Conservation (phyloP, 768 basidiomycete species). For the Hebeloma cylindrosporum region DNA sequence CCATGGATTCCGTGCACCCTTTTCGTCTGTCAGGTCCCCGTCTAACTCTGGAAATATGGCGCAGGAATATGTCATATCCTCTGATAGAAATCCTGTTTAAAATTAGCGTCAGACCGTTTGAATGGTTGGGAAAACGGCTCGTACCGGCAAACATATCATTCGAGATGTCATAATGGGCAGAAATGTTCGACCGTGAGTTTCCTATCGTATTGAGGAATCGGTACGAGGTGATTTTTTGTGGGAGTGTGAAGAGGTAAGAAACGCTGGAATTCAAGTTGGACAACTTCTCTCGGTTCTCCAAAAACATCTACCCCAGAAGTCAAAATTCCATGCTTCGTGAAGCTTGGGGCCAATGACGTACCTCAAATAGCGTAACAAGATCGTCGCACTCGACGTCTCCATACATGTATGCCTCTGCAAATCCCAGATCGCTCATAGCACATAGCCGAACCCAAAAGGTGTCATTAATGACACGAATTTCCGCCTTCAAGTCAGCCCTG, state of each 20-base stretch:
- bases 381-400: slow-evolving; percentile 71
- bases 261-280: slow-evolving; percentile 49
- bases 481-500: slow-evolving; percentile 34
- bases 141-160: slow-evolving; percentile 71
- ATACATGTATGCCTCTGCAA: slow-evolving; percentile 78
- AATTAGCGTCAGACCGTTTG: slow-evolving; percentile 3
- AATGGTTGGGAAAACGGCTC: slow-evolving; percentile 14
- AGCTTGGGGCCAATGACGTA: slow-evolving; percentile 26
- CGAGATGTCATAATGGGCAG: slow-evolving; percentile 77
- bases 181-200: slow-evolving; percentile 67
- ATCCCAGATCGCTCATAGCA: slow-evolving; percentile 66
- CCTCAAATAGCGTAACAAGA: slow-evolving; percentile 63
- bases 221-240: slow-evolving; percentile 54
- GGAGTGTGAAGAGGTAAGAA: slow-evolving; percentile 53
- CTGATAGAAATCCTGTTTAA: slow-evolving; percentile 50
- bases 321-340: neutral
- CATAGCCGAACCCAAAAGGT: slow-evolving; percentile 60
- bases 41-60: slow-evolving; percentile 69
- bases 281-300: slow-evolving; percentile 53
- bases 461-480: slow-evolving; percentile 49
- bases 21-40: slow-evolving; percentile 40
- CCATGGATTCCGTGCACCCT: slow-evolving; percentile 30
- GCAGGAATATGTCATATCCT: slow-evolving; percentile 79
- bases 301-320: slow-evolving; percentile 52
- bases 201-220: slow-evolving; percentile 65